These are phyloP conservation scores for Plasmodium fragile DNA, from an alignment of 169 alveolate species.

Conservation along the genomic window DNA sequence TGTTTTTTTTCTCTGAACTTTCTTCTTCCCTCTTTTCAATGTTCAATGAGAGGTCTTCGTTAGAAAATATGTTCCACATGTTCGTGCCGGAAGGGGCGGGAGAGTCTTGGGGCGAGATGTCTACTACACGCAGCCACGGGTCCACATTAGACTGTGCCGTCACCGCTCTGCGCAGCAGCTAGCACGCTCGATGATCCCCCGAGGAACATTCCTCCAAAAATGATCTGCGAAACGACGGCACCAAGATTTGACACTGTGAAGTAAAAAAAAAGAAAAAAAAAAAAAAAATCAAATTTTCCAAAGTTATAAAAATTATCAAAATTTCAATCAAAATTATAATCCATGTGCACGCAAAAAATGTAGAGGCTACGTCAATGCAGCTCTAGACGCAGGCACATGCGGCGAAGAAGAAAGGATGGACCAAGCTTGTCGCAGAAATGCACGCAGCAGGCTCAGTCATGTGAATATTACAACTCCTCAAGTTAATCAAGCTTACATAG, in stretches of 20 bases:
- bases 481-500: neutral
- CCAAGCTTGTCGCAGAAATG: neutral
- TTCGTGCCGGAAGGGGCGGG: neutral
- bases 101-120: neutral
- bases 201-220: neutral
- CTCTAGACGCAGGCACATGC: neutral
- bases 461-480: neutral
- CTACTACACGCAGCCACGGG: neutral
- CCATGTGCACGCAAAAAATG: neutral
- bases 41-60: slow-evolving; percentile 47
- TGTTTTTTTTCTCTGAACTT: neutral
- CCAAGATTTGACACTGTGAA: neutral
- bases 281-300: neutral
- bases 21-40: slow-evolving; percentile 32
- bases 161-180: neutral
- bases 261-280: neutral
- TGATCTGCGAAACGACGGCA: neutral
- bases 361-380: neutral
- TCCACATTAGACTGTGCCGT: neutral
- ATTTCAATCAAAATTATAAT: neutral
- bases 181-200: neutral
- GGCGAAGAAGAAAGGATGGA: neutral
- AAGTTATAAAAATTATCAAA: neutral
- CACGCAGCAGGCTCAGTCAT: neutral
- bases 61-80: slow-evolving; percentile 62